Conservation (phyloP, 371 early-diverging fungal species). For the Mucor indicus region DNA sequence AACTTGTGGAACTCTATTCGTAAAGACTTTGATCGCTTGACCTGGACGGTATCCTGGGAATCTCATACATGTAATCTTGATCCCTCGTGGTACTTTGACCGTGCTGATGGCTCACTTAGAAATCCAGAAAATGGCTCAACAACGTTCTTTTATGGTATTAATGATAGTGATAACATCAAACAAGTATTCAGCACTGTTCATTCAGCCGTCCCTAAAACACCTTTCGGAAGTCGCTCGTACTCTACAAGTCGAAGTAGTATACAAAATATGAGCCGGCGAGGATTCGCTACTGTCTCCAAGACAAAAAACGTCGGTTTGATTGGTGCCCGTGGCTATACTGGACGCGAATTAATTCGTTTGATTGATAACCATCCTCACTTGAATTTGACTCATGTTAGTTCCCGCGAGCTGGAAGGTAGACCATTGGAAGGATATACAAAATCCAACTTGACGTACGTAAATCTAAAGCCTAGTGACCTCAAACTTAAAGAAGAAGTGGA, state of each 20-base stretch:
- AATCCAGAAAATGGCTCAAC: constrained; percentile 61
- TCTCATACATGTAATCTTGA: constrained; percentile 50
- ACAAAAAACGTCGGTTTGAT: constrained; percentile 81
- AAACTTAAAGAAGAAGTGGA: constrained; percentile 71
- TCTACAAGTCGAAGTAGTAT: constrained; percentile 28
- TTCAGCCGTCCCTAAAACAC: too few relatives aligned
- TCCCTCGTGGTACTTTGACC: constrained; percentile 88
- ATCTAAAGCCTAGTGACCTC: constrained; percentile 73
- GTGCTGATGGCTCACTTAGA: constrained; percentile 84
- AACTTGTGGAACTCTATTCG: constrained; percentile 81
- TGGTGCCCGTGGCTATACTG: constrained; percentile 96
- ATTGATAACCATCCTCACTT: constrained; percentile 83
- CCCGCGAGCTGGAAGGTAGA: constrained; percentile 92
- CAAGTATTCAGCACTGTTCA: constrained; percentile 27
- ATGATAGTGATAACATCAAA: constrained; percentile 73
- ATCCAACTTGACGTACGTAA: constrained; percentile 67
- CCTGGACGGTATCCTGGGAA: constrained; percentile 34
- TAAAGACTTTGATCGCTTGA: constrained; percentile 67
- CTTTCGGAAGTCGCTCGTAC: constrained; percentile 24
- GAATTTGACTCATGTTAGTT: constrained; percentile 82
- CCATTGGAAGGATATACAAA: constrained; percentile 76
- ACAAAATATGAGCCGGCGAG: constrained; percentile 37
- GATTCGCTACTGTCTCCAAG: constrained; percentile 48
- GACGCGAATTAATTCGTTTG: constrained; percentile 88
- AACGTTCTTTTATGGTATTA: constrained; percentile 92